Evolutionary conservation across 805 yeast species (phyloP).

Genomic region (Spathaspora hagerdaliae): DNA sequence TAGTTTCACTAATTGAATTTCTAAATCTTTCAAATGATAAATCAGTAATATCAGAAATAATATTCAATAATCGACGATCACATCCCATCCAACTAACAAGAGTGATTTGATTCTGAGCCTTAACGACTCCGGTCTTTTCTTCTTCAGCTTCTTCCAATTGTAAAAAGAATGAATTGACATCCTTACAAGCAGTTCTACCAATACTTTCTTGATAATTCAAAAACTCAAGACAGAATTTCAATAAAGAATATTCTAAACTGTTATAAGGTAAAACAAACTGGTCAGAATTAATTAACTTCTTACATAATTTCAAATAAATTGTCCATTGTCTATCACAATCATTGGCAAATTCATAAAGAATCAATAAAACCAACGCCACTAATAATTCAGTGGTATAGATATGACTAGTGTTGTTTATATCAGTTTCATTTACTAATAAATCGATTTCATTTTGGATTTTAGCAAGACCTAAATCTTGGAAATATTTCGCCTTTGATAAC

Average conservation of each 20-base stretch:
- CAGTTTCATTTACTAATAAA: slow-evolving; percentile 1
- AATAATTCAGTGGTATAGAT: slow-evolving; percentile 13
- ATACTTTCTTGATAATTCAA: slow-evolving; percentile 22
- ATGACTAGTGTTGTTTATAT: background rate
- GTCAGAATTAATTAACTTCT: slow-evolving; percentile 12
- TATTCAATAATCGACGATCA: slow-evolving; percentile 17
- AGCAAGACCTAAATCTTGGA: slow-evolving; percentile 14
- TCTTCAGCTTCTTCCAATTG: slow-evolving; percentile 10
- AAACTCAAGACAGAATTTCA: slow-evolving; percentile 21
- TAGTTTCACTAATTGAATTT: slow-evolving; percentile 9
- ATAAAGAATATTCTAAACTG: slow-evolving; percentile 15
- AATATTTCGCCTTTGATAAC: slow-evolving; percentile 13
- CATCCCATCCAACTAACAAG: slow-evolving; percentile 32
- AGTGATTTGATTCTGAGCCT: slow-evolving; percentile 1
- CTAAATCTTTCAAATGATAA: slow-evolving; percentile 23
- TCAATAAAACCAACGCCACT: slow-evolving; percentile 17
- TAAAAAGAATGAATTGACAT: slow-evolving; percentile 18
- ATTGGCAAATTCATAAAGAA: slow-evolving; percentile 23
- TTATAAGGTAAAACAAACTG: slow-evolving; percentile 16
- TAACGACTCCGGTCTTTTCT: background rate
- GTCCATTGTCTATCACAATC: slow-evolving; percentile 21
- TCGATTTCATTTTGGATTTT: slow-evolving; percentile 8
- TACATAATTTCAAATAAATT: slow-evolving; percentile 15
- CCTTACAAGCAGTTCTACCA: slow-evolving; percentile 28
- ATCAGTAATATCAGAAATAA: slow-evolving; percentile 29